Evolutionary conservation across 2,329 filamentous ascomycete genomes (phyloP).

Genomic region (Nannizziopsis arthrosporioides): DNA sequence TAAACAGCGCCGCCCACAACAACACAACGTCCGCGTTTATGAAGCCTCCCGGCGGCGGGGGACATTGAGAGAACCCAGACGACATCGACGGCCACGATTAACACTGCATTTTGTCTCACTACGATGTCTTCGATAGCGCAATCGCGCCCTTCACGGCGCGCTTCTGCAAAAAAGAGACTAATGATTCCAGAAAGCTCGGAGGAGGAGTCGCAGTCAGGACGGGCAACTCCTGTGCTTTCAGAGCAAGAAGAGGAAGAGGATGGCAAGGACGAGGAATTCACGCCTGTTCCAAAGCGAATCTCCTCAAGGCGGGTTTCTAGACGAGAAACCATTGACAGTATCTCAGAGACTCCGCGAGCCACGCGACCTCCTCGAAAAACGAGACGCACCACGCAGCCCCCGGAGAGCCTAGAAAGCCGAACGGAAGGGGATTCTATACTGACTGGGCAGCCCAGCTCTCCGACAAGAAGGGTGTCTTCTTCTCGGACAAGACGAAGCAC

Average conservation of each 20-base stretch:
- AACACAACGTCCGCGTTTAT: constrained; percentile 5
- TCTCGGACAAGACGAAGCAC: constrained; percentile 60
- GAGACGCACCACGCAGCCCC: constrained; percentile 12
- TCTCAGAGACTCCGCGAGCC: constrained; percentile 36
- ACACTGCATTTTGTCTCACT: neutral
- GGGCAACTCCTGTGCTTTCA: constrained; percentile 33
- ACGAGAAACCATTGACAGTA: constrained; percentile 41
- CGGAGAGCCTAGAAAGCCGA: constrained; percentile 47
- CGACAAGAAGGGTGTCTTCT: constrained; percentile 25
- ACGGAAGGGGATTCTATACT: constrained; percentile 37
- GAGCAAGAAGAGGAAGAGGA: constrained; percentile 46
- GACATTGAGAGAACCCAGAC: neutral
- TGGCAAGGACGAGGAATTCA: constrained; percentile 58
- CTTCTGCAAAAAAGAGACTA: constrained; percentile 55
- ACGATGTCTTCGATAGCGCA: constrained; percentile 31
- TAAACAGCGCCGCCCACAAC: constrained; percentile 13
- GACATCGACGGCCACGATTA: neutral
- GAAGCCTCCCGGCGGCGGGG: too few relatives aligned
- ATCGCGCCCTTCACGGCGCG: constrained; percentile 48
- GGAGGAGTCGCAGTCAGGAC: constrained; percentile 47
- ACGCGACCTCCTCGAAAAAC: constrained; percentile 20
- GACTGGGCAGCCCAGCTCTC: constrained; percentile 34
- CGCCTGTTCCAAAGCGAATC: constrained; percentile 54
- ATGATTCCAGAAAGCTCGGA: constrained; percentile 70
- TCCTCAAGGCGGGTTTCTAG: constrained; percentile 48